A percentile compares a stretch with the other conserved stretches of the same genome.
Conservation (phyloP, 2,329 filamentous ascomycete species). For the Orbilia brochopaga region DNA sequence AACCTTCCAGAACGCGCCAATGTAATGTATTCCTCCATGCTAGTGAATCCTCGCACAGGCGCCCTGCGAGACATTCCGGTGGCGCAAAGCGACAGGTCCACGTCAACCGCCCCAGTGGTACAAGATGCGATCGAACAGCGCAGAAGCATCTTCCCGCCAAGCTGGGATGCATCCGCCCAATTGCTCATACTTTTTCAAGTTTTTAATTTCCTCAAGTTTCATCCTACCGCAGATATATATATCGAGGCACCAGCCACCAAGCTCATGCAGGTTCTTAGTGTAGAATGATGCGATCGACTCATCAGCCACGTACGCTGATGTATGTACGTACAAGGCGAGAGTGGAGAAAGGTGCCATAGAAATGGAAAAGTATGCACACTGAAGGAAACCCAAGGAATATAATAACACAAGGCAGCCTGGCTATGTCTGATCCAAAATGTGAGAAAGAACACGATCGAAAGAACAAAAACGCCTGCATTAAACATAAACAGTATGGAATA, state of each 20-base stretch:
- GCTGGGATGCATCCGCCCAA: too few relatives aligned
- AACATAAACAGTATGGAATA: not conserved
- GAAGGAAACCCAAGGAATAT: slow-evolving; percentile 9
- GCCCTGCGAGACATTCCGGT: not conserved
- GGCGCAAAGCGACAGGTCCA: slow-evolving; percentile 14
- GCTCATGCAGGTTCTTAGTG: not conserved
- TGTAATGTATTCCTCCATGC: not conserved
- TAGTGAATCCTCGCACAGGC: slow-evolving; percentile 4
- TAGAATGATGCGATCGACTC: not conserved
- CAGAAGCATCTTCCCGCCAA: not conserved
- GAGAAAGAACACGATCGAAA: not conserved
- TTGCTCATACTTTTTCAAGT: too few relatives aligned
- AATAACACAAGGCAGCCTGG: slow-evolving; percentile 15
- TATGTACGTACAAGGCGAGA: slow-evolving; percentile 14
- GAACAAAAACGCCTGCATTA: slow-evolving; percentile 38
- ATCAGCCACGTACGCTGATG: not conserved
- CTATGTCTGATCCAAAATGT: slow-evolving; percentile 2
- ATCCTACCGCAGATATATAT: too few relatives aligned
- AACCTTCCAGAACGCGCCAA: slow-evolving; percentile 30
- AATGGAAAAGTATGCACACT: slow-evolving; percentile 22
- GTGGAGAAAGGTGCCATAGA: slow-evolving; percentile 27
- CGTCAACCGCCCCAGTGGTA: slow-evolving; percentile 9
- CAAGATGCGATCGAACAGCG: not conserved
- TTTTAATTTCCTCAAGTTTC: too few relatives aligned
- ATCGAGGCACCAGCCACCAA: not conserved